Base-by-base conservation (phyloP, 257 asterid species). In the Ilex asprella region DNA sequence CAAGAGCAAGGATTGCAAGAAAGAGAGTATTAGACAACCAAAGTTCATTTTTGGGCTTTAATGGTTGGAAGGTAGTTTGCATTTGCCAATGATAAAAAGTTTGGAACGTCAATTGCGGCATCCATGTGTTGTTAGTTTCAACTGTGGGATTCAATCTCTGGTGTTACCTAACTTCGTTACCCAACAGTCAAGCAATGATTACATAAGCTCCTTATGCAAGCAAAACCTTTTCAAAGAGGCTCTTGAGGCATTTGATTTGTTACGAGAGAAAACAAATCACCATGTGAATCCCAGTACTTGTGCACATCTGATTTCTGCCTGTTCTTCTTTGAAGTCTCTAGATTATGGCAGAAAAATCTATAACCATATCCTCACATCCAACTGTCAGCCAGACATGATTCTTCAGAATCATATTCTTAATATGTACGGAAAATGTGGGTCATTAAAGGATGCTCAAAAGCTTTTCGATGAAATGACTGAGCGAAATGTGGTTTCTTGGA, bases 351-450 rank as follows among this genome's bases (percentile, higher is more conserved):
- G 79, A 65, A 76, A 67, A 60, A 66, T 85, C 16, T 84, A 88
- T 65, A 57, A 46, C 62, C 89, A 81, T 66, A 49, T 83, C 43
- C 63, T 67, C 74, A 64, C 63, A 56, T 83, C 82, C 39, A 70
- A 64, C 41, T 70, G 68, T 75, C 72, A 73, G 55, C 84, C 87
- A 13, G 78, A 88, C 58, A 67, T 78, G 79, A 80, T 79, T 64
- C 86, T 88, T 55, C 84, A 75, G 70, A 88, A 88, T 67, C 94
- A 88, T 70, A 65, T 85, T 58, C 72, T 88, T 63, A 88, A 79
- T 58, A 83, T 85, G 94, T 85, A 78, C 67, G 96, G 96, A 53
- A 88, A 83, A 74, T 88, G 96, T 64, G 85, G 94, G 14, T 78
- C 82, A 2, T 57, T 73, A 43, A 57, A 30, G 27, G 89, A 83